Conservation (phyloP, 345 rosid genomes). For the Aquilaria sinensis region DNA sequence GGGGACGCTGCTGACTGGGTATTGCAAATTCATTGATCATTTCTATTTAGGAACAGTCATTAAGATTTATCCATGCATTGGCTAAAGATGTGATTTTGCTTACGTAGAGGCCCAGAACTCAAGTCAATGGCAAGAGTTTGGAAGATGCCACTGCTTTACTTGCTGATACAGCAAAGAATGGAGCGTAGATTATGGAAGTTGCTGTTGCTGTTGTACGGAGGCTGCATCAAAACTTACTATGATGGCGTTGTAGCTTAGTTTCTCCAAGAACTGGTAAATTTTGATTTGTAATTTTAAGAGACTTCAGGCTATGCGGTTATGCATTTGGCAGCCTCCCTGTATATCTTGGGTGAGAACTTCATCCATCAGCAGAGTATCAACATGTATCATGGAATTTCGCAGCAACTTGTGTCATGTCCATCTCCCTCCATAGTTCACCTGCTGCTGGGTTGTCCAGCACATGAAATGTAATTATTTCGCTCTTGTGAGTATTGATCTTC, state of each 20-base stretch:
- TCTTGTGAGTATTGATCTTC: no score
- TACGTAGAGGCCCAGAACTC: slow-evolving; percentile 67
- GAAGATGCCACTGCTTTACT: slow-evolving; percentile 62
- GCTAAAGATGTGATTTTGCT: slow-evolving; percentile 3
- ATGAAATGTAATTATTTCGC: no score
- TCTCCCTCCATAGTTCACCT: no score
- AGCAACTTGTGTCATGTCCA: slow-evolving; percentile 3
- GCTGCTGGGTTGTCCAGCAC: no score
- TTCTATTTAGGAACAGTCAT: neutral
- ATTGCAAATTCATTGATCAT: slow-evolving; percentile 9
- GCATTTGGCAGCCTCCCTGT: slow-evolving; percentile 11
- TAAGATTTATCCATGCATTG: neutral
- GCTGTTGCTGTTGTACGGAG: neutral
- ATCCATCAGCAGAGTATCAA: slow-evolving; percentile 15
- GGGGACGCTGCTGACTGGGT: slow-evolving; percentile 93
- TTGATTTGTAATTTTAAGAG: slow-evolving; percentile 21
- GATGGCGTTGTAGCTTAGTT: slow-evolving; percentile 11
- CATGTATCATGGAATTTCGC: slow-evolving; percentile 20
- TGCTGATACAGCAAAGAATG: slow-evolving; percentile 62
- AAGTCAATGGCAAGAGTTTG: slow-evolving; percentile 68
- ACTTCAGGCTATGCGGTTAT: slow-evolving; percentile 12
- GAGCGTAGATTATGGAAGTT: slow-evolving; percentile 43
- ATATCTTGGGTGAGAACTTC: slow-evolving; percentile 6
- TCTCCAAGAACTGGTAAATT: slow-evolving; percentile 12
- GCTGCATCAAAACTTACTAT: slow-evolving; percentile 5